A percentile compares a stretch with the other conserved stretches of the same genome.
Evolutionary conservation across 1,284 basidiomycete species (phyloP).

Genomic region (Meira nashicola): DNA sequence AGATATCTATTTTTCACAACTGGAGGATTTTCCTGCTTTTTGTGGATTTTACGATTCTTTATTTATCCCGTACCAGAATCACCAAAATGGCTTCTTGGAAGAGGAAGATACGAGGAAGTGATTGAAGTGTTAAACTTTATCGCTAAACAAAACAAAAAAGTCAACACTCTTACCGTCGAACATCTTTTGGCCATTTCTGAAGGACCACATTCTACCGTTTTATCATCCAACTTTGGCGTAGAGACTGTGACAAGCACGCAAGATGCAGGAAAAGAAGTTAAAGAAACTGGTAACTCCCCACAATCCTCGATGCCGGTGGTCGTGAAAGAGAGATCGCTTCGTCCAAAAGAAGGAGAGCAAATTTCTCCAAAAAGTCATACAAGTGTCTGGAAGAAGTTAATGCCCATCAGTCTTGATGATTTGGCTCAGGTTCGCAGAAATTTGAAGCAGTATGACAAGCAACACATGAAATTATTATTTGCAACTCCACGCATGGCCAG

Average conservation of each 20-base stretch:
- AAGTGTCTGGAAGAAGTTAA: background rate
- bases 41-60: constrained; percentile 50
- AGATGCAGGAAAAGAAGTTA: too few relatives aligned
- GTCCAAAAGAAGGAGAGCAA: too few relatives aligned
- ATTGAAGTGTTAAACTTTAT: constrained; percentile 66
- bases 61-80: constrained; percentile 60
- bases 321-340: too few relatives aligned
- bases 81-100: constrained; percentile 67
- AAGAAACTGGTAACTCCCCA: too few relatives aligned
- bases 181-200: constrained; percentile 19
- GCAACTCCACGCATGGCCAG: constrained; percentile 63
- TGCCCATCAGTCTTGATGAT: constrained; percentile 7
- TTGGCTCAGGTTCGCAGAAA: constrained; percentile 16
- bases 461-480: constrained; percentile 63
- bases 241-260: too few relatives aligned
- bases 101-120: constrained; percentile 67
- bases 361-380: too few relatives aligned
- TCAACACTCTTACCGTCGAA: constrained; percentile 29
- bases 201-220: background rate
- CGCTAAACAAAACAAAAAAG: constrained; percentile 64
- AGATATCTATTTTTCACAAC: constrained; percentile 60
- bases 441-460: constrained; percentile 32
- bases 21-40: constrained; percentile 34
- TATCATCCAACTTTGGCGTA: too few relatives aligned
- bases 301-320: too few relatives aligned